phyloP scores from a whole-genome alignment of 768 basidiomycete genomes.

The Sarcodon aspratus region DNA sequence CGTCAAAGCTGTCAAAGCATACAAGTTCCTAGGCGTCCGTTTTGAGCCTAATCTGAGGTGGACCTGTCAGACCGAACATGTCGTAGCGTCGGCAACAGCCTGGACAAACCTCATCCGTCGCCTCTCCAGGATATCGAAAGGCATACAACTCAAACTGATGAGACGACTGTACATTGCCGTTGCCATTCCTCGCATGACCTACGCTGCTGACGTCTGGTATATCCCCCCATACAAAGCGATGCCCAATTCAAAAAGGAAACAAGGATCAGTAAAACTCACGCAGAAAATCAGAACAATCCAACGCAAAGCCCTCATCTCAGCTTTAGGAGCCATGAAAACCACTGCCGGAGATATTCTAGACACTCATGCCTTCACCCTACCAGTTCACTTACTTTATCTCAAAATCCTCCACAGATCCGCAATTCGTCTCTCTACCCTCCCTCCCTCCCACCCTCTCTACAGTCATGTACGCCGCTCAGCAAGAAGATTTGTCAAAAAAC shows the following conservation, averaged over 20 bases:
- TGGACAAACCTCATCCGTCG: not conserved
- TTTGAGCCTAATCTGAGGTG: conserved; percentile 2
- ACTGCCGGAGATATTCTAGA: conserved; percentile 6
- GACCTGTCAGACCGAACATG: not conserved
- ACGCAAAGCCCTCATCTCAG: conserved; percentile 5
- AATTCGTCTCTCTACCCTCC: conserved; percentile 5
- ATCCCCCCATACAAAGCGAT: not conserved
- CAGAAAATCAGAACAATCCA: conserved; percentile 6
- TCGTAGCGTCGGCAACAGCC: too few species aligned
- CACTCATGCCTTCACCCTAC: conserved; percentile 2
- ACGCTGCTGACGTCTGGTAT: too few species aligned
- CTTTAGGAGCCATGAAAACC: conserved; percentile 10
- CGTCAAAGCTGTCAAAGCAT: not conserved
- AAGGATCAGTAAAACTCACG: not conserved
- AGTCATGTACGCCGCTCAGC: not conserved
- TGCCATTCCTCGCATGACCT: too few species aligned
- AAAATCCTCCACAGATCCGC: conserved; percentile 1
- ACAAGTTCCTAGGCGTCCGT: conserved; percentile 4
- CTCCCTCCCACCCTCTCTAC: conserved; percentile 4
- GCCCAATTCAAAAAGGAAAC: not conserved
- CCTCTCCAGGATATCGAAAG: not conserved
- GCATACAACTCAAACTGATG: not conserved
- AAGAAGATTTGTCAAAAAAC: not conserved
- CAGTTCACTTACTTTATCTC: not conserved
- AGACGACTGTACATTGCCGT: not conserved